Evolutionary conservation across 257 asterid species (phyloP).

Genomic region (Hygrophila difformis): DNA sequence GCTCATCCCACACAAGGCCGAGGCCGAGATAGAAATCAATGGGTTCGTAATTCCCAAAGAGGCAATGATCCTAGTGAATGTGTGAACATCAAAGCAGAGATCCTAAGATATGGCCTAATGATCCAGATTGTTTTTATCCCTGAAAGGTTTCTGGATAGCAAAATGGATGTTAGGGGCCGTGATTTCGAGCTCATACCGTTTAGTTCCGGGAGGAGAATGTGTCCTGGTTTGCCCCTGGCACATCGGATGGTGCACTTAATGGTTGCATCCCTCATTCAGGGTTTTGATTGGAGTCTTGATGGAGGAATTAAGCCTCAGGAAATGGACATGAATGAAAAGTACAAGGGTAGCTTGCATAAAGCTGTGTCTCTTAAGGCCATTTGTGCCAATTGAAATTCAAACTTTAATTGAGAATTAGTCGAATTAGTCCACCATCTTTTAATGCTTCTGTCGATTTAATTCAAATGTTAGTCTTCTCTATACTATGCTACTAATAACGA

Average conservation of each 20-base stretch:
- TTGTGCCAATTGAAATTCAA: too few relatives aligned
- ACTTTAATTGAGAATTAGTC: too few relatives aligned
- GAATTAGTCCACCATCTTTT: too few relatives aligned
- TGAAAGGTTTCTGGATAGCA: slow-evolving; percentile 23
- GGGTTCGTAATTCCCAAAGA: slow-evolving; percentile 24
- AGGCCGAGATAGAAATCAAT: slow-evolving; percentile 12
- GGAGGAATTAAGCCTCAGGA: slow-evolving; percentile 7
- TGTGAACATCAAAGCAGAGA: slow-evolving; percentile 29
- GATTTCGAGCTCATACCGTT: too few relatives aligned
- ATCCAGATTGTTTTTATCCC: slow-evolving; percentile 22
- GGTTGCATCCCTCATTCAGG: slow-evolving; percentile 12
- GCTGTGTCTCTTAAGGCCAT: slow-evolving; percentile 7
- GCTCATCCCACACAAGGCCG: slow-evolving; percentile 20
- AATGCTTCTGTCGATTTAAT: too few relatives aligned
- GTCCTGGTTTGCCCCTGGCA: slow-evolving; percentile 13
- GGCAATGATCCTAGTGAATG: slow-evolving; percentile 23
- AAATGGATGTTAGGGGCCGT: slow-evolving; percentile 17
- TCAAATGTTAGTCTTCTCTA: too few relatives aligned
- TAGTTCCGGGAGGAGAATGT: slow-evolving; percentile 14
- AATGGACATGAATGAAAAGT: slow-evolving; percentile 13
- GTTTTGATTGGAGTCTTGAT: slow-evolving; percentile 17
- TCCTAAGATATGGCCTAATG: slow-evolving; percentile 24
- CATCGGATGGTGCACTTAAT: slow-evolving; percentile 13
- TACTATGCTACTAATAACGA: too few relatives aligned
- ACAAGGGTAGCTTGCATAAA: slow-evolving; percentile 8